Conservation (phyloP, 176 grass and related monocot genomes). For the Pharus latifolius region DNA sequence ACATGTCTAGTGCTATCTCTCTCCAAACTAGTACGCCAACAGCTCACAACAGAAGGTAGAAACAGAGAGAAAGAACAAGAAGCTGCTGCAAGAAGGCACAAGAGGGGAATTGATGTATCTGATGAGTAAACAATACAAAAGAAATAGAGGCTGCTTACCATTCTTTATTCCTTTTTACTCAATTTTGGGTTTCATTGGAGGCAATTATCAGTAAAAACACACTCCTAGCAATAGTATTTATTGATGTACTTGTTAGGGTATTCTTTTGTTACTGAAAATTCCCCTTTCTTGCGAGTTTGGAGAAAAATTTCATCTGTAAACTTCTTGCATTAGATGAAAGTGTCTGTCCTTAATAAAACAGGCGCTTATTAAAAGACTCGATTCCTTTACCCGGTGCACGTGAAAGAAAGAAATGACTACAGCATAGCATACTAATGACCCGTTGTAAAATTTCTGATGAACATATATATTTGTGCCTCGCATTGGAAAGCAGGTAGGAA, state of each 20-base stretch:
- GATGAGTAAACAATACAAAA: conserved; percentile 30
- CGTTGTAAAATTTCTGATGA: no score
- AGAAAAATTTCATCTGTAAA: no score
- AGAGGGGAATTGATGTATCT: conserved; percentile 54
- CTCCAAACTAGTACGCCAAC: conserved; percentile 3
- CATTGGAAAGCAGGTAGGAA: no score
- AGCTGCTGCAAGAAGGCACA: background rate
- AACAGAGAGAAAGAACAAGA: background rate
- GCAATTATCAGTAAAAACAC: conserved; percentile 17
- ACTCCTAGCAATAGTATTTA: conserved; percentile 43
- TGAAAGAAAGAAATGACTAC: no score
- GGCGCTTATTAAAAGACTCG: no score
- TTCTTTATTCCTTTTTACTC: conserved; percentile 12
- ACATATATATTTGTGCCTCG: no score
- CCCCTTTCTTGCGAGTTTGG: no score
- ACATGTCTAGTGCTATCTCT: conserved; percentile 13
- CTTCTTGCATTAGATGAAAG: no score
- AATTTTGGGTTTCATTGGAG: conserved; percentile 25
- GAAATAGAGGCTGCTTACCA: conserved; percentile 18
- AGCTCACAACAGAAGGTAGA: conserved; percentile 50
- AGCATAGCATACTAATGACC: no score
- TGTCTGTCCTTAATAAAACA: no score
- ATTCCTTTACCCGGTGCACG: no score
- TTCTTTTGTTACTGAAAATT: no score
- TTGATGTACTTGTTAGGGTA: conserved; percentile 43